Base-by-base conservation (phyloP, 2,329 filamentous ascomycete genomes). In the Trichophyton benhamiae region DNA sequence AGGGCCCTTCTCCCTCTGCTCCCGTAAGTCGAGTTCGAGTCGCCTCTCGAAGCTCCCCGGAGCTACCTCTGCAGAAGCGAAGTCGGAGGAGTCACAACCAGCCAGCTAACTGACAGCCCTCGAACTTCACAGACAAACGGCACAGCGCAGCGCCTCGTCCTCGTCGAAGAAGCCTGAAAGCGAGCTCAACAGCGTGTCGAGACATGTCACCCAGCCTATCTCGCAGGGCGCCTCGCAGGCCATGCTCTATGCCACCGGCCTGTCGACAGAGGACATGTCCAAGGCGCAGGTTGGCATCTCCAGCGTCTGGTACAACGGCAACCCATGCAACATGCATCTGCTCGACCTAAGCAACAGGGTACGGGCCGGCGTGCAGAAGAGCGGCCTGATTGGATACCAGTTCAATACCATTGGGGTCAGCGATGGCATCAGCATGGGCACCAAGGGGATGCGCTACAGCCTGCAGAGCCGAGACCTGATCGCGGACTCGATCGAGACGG, bases 401-500 rank as follows among this genome's bases (percentile, higher is more conserved):
- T 99, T 99, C 84, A 99, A 99, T 81, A 99, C 95, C 63, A 89
- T 99, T 71, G 94, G 94, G 71, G 95, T 99, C 67, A 96, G 90
- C 66, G 94, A 99, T 74, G 94, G 85, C 63, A 99, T 99, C 69
- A 96, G 90, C 69, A 99, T 99, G 94, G 94, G 94, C 59, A 99
- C 94, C 57, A 89, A 87, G 41, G 94, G 95, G 68, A 99, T 99
- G 94, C 84, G 92, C 65, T 97, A 91, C 78, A 94, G 88, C 61
- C 81, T 96, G 59, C 94, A 97, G 79, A 95, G 89, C 67, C 83
- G 94, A 74, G 94, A 99, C 76, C 84, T 99, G 70, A 99, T 99
- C 69, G 94, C 94, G 70, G 94, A 99, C 78, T 95, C 89, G 64
- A 95, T 99, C 70, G 94, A 99, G 82, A 97, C 94, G 3, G 94